Percentiles rank a stretch among this genome's conserved stretches.
phyloP scores from a whole-genome alignment of 2,329 filamentous ascomycete species.

The Penicillium sp. region DNA sequence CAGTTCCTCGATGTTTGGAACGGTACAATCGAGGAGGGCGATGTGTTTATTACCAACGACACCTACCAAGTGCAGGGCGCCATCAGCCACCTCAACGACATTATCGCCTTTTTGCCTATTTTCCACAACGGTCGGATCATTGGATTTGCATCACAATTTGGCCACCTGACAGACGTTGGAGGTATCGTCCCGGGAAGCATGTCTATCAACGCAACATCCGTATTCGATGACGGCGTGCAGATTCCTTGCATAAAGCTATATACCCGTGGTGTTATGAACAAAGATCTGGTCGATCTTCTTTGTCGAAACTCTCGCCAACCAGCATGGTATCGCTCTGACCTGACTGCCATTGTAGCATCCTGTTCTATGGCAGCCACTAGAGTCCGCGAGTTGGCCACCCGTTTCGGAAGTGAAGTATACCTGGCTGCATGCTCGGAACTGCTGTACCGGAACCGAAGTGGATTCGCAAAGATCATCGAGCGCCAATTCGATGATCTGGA shows the following conservation, averaged over 20 bases:
- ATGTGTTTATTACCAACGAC: slow-evolving; percentile 54
- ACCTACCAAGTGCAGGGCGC: slow-evolving; percentile 52
- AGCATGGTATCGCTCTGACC: slow-evolving; percentile 51
- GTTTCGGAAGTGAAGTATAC: slow-evolving; percentile 49
- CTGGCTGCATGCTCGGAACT: slow-evolving; percentile 49
- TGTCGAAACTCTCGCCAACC: slow-evolving; percentile 52
- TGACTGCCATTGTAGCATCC: slow-evolving; percentile 50
- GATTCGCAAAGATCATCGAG: slow-evolving; percentile 49
- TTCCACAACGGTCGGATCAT: slow-evolving; percentile 47
- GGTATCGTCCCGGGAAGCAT: slow-evolving; percentile 53
- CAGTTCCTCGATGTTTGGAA: slow-evolving; percentile 50
- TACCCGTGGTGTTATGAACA: slow-evolving; percentile 45
- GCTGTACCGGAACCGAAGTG: slow-evolving; percentile 46
- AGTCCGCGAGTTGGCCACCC: slow-evolving; percentile 47
- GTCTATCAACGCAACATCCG: slow-evolving; percentile 50
- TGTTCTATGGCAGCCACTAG: slow-evolving; percentile 48
- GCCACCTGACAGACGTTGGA: slow-evolving; percentile 49
- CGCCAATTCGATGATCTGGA: slow-evolving; percentile 46
- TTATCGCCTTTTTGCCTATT: slow-evolving; percentile 52
- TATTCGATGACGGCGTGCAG: slow-evolving; percentile 53
- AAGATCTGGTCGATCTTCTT: slow-evolving; percentile 46
- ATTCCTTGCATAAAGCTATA: slow-evolving; percentile 53
- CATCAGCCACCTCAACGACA: slow-evolving; percentile 52
- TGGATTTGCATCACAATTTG: slow-evolving; percentile 54
- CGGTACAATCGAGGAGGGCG: slow-evolving; percentile 51